phyloP scores from a whole-genome alignment of 441 rosid genomes.

The Eruca vesicaria region DNA sequence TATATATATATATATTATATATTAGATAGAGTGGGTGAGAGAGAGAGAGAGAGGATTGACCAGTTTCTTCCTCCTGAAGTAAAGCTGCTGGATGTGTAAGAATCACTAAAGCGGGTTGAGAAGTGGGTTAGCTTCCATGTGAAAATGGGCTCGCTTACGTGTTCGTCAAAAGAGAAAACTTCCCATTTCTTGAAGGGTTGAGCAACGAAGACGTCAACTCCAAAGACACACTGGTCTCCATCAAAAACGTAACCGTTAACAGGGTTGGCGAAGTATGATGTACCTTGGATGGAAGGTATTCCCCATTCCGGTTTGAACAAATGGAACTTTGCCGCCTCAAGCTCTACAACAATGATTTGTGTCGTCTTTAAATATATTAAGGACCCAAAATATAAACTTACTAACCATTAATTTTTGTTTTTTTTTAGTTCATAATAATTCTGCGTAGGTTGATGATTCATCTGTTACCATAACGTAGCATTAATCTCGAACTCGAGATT shows the following conservation, averaged over 20 bases:
- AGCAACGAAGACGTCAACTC: constrained; percentile 23
- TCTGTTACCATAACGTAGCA: too few species aligned
- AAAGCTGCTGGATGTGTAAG: constrained; percentile 8
- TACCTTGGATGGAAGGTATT: rapidly evolving
- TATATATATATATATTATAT: background rate
- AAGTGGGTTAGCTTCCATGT: constrained; percentile 4
- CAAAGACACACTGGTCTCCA: background rate
- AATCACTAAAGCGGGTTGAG: background rate
- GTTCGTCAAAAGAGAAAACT: background rate
- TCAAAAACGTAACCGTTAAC: background rate
- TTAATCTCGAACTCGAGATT: too few species aligned
- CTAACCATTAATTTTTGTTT: too few species aligned
- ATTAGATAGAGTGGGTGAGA: too few species aligned
- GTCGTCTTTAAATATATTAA: background rate
- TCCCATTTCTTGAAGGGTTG: background rate
- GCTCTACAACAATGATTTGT: background rate
- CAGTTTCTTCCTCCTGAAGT: constrained; percentile 17
- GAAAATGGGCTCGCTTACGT: background rate
- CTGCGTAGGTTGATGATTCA: too few species aligned
- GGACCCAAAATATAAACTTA: background rate
- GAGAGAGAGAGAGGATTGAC: background rate
- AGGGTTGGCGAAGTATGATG: background rate
- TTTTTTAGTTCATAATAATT: too few species aligned
- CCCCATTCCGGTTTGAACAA: constrained; percentile 1
- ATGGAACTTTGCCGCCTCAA: background rate